phyloP scores from a whole-genome alignment of 805 yeast genomes.

The Lachancea meyersii region DNA sequence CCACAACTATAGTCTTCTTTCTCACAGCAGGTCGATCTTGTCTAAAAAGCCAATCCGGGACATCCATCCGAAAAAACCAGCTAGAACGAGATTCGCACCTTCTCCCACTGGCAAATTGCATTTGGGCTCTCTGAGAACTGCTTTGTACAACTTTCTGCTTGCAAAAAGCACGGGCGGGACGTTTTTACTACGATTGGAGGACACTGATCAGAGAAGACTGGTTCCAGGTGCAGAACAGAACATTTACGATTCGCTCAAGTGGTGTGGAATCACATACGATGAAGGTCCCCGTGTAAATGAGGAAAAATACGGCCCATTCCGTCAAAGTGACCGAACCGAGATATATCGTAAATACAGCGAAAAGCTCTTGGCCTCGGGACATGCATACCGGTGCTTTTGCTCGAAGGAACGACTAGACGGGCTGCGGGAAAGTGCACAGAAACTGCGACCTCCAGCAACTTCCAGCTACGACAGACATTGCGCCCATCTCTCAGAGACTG shows the following conservation, averaged over 20 bases:
- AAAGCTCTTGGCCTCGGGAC: conserved; percentile 51
- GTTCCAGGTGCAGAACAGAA: conserved; percentile 78
- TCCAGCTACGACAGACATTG: conserved; percentile 90
- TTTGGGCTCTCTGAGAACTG: conserved; percentile 88
- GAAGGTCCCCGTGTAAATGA: conserved; percentile 61
- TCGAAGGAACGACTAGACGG: conserved; percentile 66
- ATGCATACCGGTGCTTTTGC: conserved; percentile 85
- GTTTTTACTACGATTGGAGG: conserved; percentile 80
- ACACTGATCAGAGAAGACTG: conserved; percentile 79
- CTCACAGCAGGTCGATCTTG: conserved; percentile 8
- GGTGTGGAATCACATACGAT: conserved; percentile 74
- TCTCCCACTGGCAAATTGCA: conserved; percentile 97
- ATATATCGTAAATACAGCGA: conserved; percentile 61
- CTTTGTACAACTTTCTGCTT: conserved; percentile 76
- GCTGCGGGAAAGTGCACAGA: conserved; percentile 66
- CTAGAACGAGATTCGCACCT: conserved; percentile 91
- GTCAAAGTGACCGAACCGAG: conserved; percentile 71
- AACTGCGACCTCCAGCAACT: conserved; percentile 78
- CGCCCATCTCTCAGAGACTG: conserved; percentile 38
- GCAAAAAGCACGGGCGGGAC: conserved; percentile 77
- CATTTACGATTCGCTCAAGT: conserved; percentile 64
- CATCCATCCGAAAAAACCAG: conserved; percentile 47
- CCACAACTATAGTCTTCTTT: background rate
- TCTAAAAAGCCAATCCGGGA: conserved; percentile 18
- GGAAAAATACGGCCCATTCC: conserved; percentile 56